Evolutionary conservation across 164 flowering plant genomes (phyloP).

Genomic region (Pachysandra terminalis): DNA sequence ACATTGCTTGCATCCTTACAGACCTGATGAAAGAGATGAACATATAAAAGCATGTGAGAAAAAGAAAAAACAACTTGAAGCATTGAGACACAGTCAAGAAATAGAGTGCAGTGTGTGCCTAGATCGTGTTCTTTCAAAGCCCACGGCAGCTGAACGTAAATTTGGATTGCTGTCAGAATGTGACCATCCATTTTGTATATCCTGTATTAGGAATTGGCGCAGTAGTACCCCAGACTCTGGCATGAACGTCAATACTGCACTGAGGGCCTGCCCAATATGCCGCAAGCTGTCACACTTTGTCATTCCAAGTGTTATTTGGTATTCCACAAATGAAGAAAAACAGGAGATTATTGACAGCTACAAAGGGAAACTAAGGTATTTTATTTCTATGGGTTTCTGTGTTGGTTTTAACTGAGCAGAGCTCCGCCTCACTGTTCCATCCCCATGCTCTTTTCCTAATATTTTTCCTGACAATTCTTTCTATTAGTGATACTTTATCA

Average conservation of each 20-base stretch:
- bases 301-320: constrained; percentile 97
- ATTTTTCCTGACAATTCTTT: not conserved
- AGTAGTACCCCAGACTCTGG: constrained; percentile 81
- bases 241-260: constrained; percentile 77
- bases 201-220: constrained; percentile 96
- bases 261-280: constrained; percentile 94
- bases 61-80: constrained; percentile 68
- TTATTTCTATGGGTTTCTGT: constrained; percentile 2
- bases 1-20: constrained; percentile 81
- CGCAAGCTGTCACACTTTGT: constrained; percentile 95
- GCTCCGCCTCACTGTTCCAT: no score
- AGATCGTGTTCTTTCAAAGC: constrained; percentile 84
- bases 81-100: constrained; percentile 80
- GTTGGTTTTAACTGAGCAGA: no score
- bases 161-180: constrained; percentile 95
- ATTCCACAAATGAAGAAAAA: constrained; percentile 69
- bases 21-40: constrained; percentile 79
- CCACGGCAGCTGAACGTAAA: constrained; percentile 81
- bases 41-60: constrained; percentile 63
- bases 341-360: constrained; percentile 77
- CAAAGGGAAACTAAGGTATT: constrained; percentile 82
- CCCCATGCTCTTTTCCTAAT: no score
- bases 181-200: constrained; percentile 94
- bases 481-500: no score
- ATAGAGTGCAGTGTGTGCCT: constrained; percentile 96